These are phyloP conservation scores for Neofusicoccum laricinum DNA, from an alignment of 2,329 filamentous ascomycete genomes.

Conservation along the genomic window DNA sequence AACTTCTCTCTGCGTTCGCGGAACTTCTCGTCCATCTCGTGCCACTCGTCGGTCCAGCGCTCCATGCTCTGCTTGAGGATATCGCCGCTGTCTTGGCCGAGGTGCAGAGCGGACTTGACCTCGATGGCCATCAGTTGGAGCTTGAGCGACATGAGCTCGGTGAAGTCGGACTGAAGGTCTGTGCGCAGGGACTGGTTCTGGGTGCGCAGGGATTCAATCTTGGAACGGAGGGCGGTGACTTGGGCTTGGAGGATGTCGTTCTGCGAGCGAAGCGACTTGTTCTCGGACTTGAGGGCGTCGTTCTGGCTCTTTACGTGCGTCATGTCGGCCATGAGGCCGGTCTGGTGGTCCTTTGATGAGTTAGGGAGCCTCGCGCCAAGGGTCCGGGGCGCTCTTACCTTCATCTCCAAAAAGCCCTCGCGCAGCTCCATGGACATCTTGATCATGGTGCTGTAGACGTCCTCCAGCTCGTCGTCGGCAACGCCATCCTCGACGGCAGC, in stretches of 20 bases:
- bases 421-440: conserved; percentile 12
- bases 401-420: conserved; percentile 6
- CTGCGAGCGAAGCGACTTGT: conserved; percentile 5
- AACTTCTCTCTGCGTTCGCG: conserved; percentile 7
- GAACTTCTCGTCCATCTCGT: conserved; percentile 9
- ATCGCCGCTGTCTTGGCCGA: not conserved
- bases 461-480: conserved; percentile 7
- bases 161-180: conserved; percentile 38
- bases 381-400: conserved; percentile 5
- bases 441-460: conserved; percentile 8
- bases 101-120: conserved; percentile 3
- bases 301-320: not conserved
- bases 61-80: conserved; percentile 11
- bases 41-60: conserved; percentile 12
- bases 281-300: conserved; percentile 5
- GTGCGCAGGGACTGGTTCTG: conserved; percentile 37
- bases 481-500: not conserved
- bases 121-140: conserved; percentile 38
- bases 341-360: conserved; percentile 12
- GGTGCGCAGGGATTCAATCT: conserved; percentile 30
- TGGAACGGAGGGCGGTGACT: conserved; percentile 21
- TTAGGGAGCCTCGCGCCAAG: not conserved
- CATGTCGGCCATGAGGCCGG: conserved; percentile 7
- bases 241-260: conserved; percentile 7
- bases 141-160: conserved; percentile 38